Conservation (phyloP, 1,284 basidiomycete genomes). For the Heterobasidion irregulare region DNA sequence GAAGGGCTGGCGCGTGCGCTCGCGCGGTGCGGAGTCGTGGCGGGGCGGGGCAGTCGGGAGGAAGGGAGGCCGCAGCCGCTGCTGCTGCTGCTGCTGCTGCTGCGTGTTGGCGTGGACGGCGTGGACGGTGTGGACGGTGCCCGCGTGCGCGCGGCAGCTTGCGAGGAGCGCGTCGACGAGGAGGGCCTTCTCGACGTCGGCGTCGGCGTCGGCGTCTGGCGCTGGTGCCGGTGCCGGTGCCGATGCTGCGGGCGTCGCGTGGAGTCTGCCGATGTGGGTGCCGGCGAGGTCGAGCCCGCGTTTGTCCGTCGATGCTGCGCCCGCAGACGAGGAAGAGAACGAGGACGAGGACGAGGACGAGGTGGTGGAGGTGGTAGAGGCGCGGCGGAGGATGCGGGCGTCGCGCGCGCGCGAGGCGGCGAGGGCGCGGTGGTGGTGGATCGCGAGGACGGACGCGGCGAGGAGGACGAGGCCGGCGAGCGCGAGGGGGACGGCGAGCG, state of each 20-base stretch:
- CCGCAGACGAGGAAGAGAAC: neutral
- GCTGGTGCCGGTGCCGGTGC: neutral
- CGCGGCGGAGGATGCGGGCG: constrained; percentile 1
- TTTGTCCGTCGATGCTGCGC: neutral
- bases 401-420: constrained; percentile 15
- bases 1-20: constrained; percentile 1
- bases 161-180: constrained; percentile 2
- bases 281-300: neutral
- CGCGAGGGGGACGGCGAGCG: constrained; percentile 36
- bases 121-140: neutral
- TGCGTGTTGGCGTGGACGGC: neutral
- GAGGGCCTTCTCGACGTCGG: constrained; percentile 12
- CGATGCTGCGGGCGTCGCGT: neutral
- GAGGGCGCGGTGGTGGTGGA: constrained; percentile 20
- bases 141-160: neutral
- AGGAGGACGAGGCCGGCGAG: constrained; percentile 32
- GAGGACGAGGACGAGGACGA: too few relatives aligned
- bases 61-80: too few relatives aligned
- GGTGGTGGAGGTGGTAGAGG: too few relatives aligned
- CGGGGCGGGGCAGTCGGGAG: neutral
- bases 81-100: too few relatives aligned
- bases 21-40: neutral
- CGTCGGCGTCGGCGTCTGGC: neutral
- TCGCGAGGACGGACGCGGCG: constrained; percentile 22
- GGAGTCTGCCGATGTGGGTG: neutral